These are phyloP conservation scores for Candida mattraensis DNA, from an alignment of 805 yeast genomes.

Conservation along the genomic window DNA sequence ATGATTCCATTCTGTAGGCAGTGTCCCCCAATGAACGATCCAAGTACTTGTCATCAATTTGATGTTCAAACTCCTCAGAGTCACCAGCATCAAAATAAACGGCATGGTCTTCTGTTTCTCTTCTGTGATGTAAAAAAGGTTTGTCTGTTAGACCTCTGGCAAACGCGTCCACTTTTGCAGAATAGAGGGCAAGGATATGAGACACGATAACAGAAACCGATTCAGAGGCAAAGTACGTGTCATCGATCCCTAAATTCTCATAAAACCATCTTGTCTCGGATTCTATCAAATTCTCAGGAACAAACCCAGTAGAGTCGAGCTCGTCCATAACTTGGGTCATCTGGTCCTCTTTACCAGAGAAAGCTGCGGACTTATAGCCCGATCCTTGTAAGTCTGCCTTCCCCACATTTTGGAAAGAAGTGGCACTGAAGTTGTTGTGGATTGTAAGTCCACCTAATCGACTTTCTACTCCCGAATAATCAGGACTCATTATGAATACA, in stretches of 20 bases:
- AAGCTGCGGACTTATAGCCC: conserved; percentile 76
- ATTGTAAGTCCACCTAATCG: conserved; percentile 29
- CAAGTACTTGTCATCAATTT: conserved; percentile 80
- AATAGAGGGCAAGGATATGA: conserved; percentile 84
- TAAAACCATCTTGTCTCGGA: conserved; percentile 89
- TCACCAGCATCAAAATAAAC: conserved; percentile 79
- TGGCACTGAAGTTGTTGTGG: conserved; percentile 37
- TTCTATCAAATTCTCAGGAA: conserved; percentile 85
- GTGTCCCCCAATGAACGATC: conserved; percentile 43
- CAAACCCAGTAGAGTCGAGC: conserved; percentile 79
- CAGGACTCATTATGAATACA: no score
- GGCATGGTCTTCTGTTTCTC: conserved; percentile 83
- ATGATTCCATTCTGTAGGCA: conserved; percentile 74
- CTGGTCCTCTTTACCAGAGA: conserved; percentile 79
- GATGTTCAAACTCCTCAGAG: conserved; percentile 56
- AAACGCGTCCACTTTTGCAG: conserved; percentile 89
- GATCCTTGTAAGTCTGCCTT: conserved; percentile 30
- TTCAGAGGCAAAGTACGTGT: conserved; percentile 86
- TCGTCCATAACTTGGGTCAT: conserved; percentile 78
- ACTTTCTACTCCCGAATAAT: no score
- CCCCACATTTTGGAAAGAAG: conserved; percentile 34
- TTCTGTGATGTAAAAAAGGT: conserved; percentile 73
- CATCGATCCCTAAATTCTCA: conserved; percentile 83
- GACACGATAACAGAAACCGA: conserved; percentile 75
- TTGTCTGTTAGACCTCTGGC: conserved; percentile 53